These are phyloP conservation scores for Trifolium repens DNA, from an alignment of 306 rosid species.

Conservation along the genomic window DNA sequence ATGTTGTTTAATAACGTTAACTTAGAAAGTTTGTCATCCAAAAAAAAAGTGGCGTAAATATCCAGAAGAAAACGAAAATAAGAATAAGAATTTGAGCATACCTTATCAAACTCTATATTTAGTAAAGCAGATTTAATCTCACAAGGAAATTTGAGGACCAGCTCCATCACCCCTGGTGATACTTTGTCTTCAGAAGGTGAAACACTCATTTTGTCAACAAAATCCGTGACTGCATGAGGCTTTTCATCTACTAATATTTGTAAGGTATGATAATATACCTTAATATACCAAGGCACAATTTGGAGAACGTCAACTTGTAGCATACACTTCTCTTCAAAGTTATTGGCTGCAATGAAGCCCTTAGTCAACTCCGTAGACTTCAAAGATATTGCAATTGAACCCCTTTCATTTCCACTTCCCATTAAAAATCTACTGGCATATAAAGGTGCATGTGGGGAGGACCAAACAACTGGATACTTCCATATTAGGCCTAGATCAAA, in stretches of 20 bases:
- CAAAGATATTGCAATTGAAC: constrained; percentile 86
- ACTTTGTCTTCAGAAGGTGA: constrained; percentile 95
- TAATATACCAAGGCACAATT: constrained; percentile 96
- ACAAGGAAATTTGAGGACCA: constrained; percentile 82
- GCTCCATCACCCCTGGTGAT: constrained; percentile 86
- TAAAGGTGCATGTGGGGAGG: constrained; percentile 74
- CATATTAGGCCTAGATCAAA: constrained; percentile 86
- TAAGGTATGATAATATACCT: constrained; percentile 86
- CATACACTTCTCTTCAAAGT: constrained; percentile 58
- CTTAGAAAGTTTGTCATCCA: constrained; percentile 10
- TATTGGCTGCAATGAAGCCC: constrained; percentile 43
- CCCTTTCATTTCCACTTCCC: constrained; percentile 97
- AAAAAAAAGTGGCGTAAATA: constrained; percentile 15
- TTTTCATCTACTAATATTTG: constrained; percentile 66
- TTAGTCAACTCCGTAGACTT: constrained; percentile 64
- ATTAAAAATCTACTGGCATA: constrained; percentile 82
- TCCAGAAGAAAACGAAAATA: constrained; percentile 11
- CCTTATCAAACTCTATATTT: constrained; percentile 88
- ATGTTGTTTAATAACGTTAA: constrained; percentile 4
- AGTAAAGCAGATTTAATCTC: constrained; percentile 72
- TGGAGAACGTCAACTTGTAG: constrained; percentile 84
- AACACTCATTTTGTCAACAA: constrained; percentile 75
- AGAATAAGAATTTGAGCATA: constrained; percentile 36
- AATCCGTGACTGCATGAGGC: constrained; percentile 55
- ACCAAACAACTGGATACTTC: constrained; percentile 82